Evolutionary conservation across 331 rosid species (phyloP).

Genomic region (Malus hybrid): DNA sequence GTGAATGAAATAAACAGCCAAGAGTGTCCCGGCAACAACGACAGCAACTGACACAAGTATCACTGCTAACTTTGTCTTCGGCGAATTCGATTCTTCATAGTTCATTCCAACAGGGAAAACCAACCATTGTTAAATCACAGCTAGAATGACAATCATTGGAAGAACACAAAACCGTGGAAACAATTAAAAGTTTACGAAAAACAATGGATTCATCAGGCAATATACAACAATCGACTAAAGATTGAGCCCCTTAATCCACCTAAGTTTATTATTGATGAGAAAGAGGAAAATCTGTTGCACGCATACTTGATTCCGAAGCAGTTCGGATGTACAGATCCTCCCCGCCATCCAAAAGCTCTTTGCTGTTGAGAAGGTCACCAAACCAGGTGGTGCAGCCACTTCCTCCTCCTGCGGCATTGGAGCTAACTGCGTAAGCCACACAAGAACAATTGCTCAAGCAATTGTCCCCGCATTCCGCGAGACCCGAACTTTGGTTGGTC

Average conservation of each 20-base stretch:
- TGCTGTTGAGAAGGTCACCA: constrained; percentile 33
- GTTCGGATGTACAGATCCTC: constrained; percentile 29
- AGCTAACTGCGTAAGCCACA: constrained; percentile 39
- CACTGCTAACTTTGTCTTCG: constrained; percentile 1
- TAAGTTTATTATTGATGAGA: background rate
- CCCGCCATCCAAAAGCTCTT: constrained; percentile 13
- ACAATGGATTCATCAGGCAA: background rate
- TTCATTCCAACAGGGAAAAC: background rate
- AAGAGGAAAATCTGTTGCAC: background rate
- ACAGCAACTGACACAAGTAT: background rate
- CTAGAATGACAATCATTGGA: background rate
- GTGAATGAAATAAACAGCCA: constrained; percentile 8
- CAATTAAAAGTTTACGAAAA: background rate
- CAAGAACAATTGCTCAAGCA: constrained; percentile 58
- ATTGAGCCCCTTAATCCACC: background rate
- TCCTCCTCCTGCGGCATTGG: constrained; percentile 26
- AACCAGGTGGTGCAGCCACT: constrained; percentile 68
- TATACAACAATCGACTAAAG: background rate
- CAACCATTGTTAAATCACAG: background rate
- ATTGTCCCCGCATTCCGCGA: constrained; percentile 23
- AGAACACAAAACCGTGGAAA: background rate
- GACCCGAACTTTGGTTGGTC: constrained; percentile 20
- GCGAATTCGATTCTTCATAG: constrained; percentile 1
- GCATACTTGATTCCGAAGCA: constrained; percentile 27
- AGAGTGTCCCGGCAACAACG: constrained; percentile 5